Evolutionary conservation across 148 eudicot species (phyloP).

Genomic region (Rhododendron molle): DNA sequence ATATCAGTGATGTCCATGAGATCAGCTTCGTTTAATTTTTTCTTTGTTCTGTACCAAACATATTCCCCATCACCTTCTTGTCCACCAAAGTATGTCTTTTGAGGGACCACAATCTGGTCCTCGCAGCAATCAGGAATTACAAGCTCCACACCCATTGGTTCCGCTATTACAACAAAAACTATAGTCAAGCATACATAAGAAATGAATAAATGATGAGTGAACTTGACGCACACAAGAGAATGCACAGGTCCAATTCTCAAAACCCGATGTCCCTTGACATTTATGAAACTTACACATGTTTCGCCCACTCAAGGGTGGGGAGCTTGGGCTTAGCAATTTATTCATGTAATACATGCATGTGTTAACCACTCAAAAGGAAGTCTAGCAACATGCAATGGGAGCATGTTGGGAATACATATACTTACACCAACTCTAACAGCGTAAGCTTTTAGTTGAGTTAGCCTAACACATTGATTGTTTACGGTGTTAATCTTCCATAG

Average conservation of each 20-base stretch:
- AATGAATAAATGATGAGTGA: neutral
- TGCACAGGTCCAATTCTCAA: neutral
- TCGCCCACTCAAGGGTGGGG: neutral
- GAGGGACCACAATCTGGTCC: constrained; percentile 58
- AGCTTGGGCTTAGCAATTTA: neutral
- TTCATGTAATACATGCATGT: neutral
- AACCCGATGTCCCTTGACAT: neutral
- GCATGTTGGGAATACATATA: neutral
- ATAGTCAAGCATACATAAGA: neutral
- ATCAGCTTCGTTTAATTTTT: constrained; percentile 45
- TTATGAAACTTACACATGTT: neutral
- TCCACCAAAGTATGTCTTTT: constrained; percentile 85
- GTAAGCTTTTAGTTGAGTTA: neutral
- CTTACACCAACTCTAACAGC: neutral
- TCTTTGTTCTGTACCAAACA: constrained; percentile 72
- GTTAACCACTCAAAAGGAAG: neutral
- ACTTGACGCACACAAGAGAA: neutral
- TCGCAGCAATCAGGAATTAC: constrained; percentile 71
- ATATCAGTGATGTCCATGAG: constrained; percentile 43
- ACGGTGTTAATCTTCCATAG: neutral
- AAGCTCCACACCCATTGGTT: constrained; percentile 77
- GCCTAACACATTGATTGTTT: neutral
- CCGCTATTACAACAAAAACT: constrained; percentile 41
- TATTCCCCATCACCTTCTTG: constrained; percentile 75
- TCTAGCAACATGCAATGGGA: neutral